phyloP scores from a whole-genome alignment of 345 rosid species.

The Lumnitzera littorea region DNA sequence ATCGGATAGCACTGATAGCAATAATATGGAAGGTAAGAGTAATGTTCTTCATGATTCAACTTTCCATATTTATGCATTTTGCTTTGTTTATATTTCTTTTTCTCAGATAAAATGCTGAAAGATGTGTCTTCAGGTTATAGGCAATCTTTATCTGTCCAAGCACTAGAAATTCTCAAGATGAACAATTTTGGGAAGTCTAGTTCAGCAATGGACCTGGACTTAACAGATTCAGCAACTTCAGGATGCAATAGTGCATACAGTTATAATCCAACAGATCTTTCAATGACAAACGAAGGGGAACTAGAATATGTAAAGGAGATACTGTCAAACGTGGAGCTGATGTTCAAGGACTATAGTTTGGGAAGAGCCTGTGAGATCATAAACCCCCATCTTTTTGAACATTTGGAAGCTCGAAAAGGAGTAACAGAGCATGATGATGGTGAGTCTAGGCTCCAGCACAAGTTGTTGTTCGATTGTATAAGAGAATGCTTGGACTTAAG shows the following conservation, averaged over 20 bases:
- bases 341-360: constrained; percentile 58
- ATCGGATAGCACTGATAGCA: constrained; percentile 45
- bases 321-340: constrained; percentile 44
- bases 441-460: constrained; percentile 43
- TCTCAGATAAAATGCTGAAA: constrained; percentile 3
- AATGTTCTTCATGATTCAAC: constrained; percentile 1
- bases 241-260: constrained; percentile 19
- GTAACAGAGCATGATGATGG: constrained; percentile 10
- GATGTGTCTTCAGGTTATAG: constrained; percentile 36
- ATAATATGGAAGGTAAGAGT: constrained; percentile 38
- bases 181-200: constrained; percentile 29
- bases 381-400: constrained; percentile 58
- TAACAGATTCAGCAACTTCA: constrained; percentile 72
- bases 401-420: constrained; percentile 45
- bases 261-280: constrained; percentile 8
- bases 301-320: constrained; percentile 56
- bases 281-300: constrained; percentile 44
- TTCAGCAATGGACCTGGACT: constrained; percentile 31
- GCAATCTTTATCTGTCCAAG: constrained; percentile 46
- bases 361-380: constrained; percentile 36
- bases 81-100: too few species aligned
- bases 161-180: constrained; percentile 33
- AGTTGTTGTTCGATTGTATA: constrained; percentile 60
- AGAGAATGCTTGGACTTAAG: constrained; percentile 61
- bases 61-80: background rate